Conservation (phyloP, 2,329 filamentous ascomycete species). For the Hypoxylon sp. region DNA sequence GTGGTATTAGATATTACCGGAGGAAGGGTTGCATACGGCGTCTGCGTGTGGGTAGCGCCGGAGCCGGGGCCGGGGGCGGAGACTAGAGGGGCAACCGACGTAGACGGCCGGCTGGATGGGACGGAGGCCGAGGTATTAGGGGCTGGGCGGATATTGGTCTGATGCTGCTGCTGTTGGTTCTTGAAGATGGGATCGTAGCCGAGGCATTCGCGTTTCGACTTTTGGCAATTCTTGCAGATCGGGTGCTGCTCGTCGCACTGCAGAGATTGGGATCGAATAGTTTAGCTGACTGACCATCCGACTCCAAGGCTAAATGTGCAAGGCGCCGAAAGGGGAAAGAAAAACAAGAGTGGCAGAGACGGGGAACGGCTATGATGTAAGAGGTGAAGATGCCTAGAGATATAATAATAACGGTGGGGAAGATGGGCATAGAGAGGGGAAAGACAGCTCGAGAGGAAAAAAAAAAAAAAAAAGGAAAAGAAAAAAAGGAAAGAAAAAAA, state of each 20-base stretch:
- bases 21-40: conserved; percentile 41
- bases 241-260: conserved; percentile 98
- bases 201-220: conserved; percentile 85
- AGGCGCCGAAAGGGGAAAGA: background rate
- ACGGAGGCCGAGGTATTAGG: conserved; percentile 54
- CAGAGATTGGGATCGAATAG: conserved; percentile 23
- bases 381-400: conserved; percentile 21
- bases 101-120: conserved; percentile 40
- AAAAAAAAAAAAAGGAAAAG: too few species aligned
- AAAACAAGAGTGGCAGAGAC: background rate
- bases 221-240: conserved; percentile 87
- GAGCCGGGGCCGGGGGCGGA: conserved; percentile 30
- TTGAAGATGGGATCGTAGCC: conserved; percentile 91
- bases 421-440: conserved; percentile 14
- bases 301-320: conserved; percentile 27
- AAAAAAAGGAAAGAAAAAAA: background rate
- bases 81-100: conserved; percentile 4
- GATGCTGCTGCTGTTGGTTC: conserved; percentile 63
- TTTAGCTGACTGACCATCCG: conserved; percentile 8
- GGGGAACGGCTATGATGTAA: background rate
- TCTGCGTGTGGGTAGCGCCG: conserved; percentile 27
- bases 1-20: conserved; percentile 40
- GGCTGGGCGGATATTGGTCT: conserved; percentile 75
- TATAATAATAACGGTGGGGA: conserved; percentile 23
- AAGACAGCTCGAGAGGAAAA: background rate